These are phyloP conservation scores for Trichophyton equinum DNA, from an alignment of 2,329 filamentous ascomycete genomes.

Conservation along the genomic window DNA sequence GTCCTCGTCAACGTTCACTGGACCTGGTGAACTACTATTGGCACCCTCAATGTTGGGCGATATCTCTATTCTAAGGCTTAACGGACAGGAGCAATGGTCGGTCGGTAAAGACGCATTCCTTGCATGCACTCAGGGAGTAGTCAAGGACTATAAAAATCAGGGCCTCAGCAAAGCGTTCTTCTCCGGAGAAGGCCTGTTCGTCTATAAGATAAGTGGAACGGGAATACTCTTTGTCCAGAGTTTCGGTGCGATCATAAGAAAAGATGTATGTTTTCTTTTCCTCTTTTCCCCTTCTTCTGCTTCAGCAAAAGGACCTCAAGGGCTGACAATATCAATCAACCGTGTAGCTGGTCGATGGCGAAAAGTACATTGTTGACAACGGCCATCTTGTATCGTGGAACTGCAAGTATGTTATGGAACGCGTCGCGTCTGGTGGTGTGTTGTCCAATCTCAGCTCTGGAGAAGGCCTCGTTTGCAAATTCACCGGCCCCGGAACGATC, in stretches of 20 bases:
- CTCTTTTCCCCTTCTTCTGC: not conserved
- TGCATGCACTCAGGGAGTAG: constrained; percentile 70
- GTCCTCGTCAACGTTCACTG: constrained; percentile 65
- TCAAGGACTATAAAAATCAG: constrained; percentile 80
- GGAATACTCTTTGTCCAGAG: constrained; percentile 83
- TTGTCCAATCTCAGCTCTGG: constrained; percentile 72
- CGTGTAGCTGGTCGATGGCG: constrained; percentile 42
- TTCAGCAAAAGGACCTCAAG: not conserved
- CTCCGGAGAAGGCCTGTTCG: constrained; percentile 79
- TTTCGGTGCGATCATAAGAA: constrained; percentile 88
- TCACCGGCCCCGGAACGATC: constrained; percentile 76
- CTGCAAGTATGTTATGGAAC: constrained; percentile 81
- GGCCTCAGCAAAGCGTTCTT: constrained; percentile 84
- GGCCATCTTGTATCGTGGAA: constrained; percentile 95
- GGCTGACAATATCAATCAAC: not conserved
- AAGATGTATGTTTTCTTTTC: constrained; percentile 54
- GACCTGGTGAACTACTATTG: constrained; percentile 79
- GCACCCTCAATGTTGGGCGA: constrained; percentile 73
- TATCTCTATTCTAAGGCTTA: constrained; percentile 64
- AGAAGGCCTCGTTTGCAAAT: constrained; percentile 90
- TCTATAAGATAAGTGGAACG: constrained; percentile 70
- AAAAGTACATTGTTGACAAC: constrained; percentile 87
- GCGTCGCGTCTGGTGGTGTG: constrained; percentile 73
- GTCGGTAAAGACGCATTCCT: constrained; percentile 81
- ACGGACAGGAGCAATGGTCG: constrained; percentile 57